A percentile compares a stretch with the other conserved stretches of the same genome.
Conservation (phyloP, 2,329 filamentous ascomycete genomes). For the Fusarium paranaense region DNA sequence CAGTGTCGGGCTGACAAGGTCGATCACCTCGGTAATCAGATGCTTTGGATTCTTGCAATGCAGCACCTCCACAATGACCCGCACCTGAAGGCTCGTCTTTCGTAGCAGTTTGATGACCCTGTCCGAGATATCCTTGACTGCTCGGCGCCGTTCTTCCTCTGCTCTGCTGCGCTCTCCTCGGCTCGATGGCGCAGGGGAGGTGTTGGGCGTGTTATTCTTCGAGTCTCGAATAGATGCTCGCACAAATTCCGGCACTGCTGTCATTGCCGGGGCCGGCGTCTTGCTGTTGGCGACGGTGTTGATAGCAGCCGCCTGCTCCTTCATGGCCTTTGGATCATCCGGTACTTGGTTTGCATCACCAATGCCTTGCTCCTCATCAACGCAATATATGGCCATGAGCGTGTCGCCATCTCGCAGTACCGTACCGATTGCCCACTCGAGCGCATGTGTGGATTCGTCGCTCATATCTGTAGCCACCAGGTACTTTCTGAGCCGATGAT, state of each 20-base stretch:
- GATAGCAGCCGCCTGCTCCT: slow-evolving; percentile 79
- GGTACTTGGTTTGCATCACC: slow-evolving; percentile 67
- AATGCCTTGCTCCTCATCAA: slow-evolving; percentile 86
- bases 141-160: slow-evolving; percentile 83
- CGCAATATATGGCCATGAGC: slow-evolving; percentile 90
- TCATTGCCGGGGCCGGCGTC: slow-evolving; percentile 45
- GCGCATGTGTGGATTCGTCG: slow-evolving; percentile 91
- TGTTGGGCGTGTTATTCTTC: slow-evolving; percentile 49
- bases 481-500: slow-evolving; percentile 86
- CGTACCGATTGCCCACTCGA: slow-evolving; percentile 98
- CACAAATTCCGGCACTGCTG: slow-evolving; percentile 50
- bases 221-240: slow-evolving; percentile 48
- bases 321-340: slow-evolving; percentile 80
- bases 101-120: slow-evolving; percentile 86
- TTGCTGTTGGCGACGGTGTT: slow-evolving; percentile 68
- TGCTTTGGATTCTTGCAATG: slow-evolving; percentile 99
- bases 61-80: slow-evolving; percentile 94
- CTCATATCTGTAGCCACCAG: slow-evolving; percentile 96
- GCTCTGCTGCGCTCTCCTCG: slow-evolving; percentile 66
- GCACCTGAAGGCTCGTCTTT: slow-evolving; percentile 92
- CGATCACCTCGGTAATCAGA: slow-evolving; percentile 96
- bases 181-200: slow-evolving; percentile 62
- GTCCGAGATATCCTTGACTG: slow-evolving; percentile 86
- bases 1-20: slow-evolving; percentile 88
- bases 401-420: slow-evolving; percentile 95